Conservation (phyloP, 306 rosid species). For the Spatholobus suberectus region DNA sequence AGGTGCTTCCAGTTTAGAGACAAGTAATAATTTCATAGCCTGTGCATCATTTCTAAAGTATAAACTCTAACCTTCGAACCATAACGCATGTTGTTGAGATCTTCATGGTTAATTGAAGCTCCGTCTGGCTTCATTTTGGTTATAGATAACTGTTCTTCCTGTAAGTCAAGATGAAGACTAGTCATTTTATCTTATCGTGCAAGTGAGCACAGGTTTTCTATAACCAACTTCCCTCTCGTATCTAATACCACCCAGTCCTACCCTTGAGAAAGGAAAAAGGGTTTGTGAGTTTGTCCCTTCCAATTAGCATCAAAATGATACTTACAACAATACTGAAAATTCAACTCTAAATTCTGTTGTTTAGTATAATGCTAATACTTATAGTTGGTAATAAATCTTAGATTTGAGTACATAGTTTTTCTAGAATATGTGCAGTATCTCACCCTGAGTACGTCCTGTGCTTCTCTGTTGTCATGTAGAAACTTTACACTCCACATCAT, state of each 20-base stretch:
- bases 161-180: conserved; percentile 30
- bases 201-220: conserved; percentile 4
- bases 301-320: conserved; percentile 3
- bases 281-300: background rate
- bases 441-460: conserved; percentile 65
- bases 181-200: conserved; percentile 1
- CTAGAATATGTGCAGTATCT: conserved; percentile 30
- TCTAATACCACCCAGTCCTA: background rate
- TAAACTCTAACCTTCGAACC: conserved; percentile 60
- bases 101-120: conserved; percentile 59
- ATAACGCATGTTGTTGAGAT: conserved; percentile 63
- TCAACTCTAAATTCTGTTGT: background rate
- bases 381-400: background rate
- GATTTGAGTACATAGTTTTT: background rate
- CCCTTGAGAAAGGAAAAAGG: background rate
- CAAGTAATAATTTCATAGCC: conserved; percentile 11
- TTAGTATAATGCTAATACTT: background rate
- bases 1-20: conserved; percentile 7
- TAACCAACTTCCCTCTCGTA: background rate
- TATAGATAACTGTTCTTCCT: conserved; percentile 74
- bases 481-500: conserved; percentile 87
- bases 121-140: conserved; percentile 58
- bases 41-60: conserved; percentile 1
- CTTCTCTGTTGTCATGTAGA: conserved; percentile 67
- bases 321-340: background rate